phyloP scores from a whole-genome alignment of 2,329 filamentous ascomycete species.

The Lomentospora prolificans region DNA sequence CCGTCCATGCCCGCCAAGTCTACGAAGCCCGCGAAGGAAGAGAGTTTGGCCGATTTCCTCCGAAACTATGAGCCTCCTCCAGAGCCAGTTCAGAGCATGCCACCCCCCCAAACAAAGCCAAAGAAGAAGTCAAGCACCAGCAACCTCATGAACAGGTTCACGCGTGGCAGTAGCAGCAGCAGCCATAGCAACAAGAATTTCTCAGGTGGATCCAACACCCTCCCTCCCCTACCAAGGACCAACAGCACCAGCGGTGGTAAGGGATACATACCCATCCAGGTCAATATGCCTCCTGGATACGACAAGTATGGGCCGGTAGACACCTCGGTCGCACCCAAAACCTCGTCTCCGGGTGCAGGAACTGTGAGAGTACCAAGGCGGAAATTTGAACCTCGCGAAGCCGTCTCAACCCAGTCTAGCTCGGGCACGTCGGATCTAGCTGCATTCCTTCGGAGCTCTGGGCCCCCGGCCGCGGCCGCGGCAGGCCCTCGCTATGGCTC shows the following conservation, averaged over 20 bases:
- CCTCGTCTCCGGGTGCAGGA: constrained; percentile 11
- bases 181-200: constrained; percentile 10
- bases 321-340: constrained; percentile 10
- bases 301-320: constrained; percentile 30
- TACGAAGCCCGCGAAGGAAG: constrained; percentile 37
- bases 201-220: constrained; percentile 16
- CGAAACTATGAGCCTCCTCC: constrained; percentile 58
- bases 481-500: not conserved
- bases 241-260: constrained; percentile 26
- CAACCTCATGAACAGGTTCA: constrained; percentile 52
- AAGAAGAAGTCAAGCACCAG: constrained; percentile 57
- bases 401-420: constrained; percentile 28
- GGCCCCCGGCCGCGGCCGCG: constrained; percentile 36
- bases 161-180: constrained; percentile 26
- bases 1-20: constrained; percentile 27
- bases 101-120: constrained; percentile 24
- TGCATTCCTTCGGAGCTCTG: constrained; percentile 61
- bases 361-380: constrained; percentile 41
- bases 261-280: constrained; percentile 44
- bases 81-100: constrained; percentile 20
- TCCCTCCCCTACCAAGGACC: constrained; percentile 16
- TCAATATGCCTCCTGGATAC: constrained; percentile 34
- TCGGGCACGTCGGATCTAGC: constrained; percentile 61
- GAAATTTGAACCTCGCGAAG: constrained; percentile 47
- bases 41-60: constrained; percentile 66